Conservation (phyloP, 2,329 filamentous ascomycete genomes). For the Fusarium nodosum region DNA sequence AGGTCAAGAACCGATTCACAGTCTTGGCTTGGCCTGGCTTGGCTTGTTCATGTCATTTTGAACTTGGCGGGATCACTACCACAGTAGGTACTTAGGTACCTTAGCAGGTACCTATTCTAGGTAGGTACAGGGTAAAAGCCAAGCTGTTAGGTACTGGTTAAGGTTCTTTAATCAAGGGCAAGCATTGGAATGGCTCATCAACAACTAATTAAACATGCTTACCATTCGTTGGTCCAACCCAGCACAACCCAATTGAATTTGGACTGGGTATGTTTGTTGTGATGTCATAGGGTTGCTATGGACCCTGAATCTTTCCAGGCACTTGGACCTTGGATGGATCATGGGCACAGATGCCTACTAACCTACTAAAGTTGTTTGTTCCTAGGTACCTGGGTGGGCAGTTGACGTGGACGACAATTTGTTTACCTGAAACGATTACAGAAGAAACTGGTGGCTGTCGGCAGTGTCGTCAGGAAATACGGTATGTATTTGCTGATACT, state of each 20-base stretch:
- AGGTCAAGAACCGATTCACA: not conserved
- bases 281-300: constrained; percentile 14
- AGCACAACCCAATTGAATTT: not conserved
- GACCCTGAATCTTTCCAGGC: constrained; percentile 11
- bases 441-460: not conserved
- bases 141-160: not conserved
- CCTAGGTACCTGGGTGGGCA: not conserved
- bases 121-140: not conserved
- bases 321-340: constrained; percentile 7
- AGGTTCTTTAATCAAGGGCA: not conserved
- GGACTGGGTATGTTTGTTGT: not conserved
- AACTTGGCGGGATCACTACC: not conserved
- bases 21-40: not conserved
- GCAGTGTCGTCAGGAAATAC: not conserved
- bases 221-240: not conserved
- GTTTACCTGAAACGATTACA: constrained; percentile 2
- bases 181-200: not conserved
- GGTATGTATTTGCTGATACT: not conserved
- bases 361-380: not conserved
- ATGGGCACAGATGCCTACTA: not conserved
- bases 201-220: not conserved
- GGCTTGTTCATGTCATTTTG: not conserved
- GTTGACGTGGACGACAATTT: constrained; percentile 3
- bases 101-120: not conserved
- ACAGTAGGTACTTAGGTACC: too few species aligned